Conservation (phyloP, 257 asterid species). For the Penstemon barbatus region DNA sequence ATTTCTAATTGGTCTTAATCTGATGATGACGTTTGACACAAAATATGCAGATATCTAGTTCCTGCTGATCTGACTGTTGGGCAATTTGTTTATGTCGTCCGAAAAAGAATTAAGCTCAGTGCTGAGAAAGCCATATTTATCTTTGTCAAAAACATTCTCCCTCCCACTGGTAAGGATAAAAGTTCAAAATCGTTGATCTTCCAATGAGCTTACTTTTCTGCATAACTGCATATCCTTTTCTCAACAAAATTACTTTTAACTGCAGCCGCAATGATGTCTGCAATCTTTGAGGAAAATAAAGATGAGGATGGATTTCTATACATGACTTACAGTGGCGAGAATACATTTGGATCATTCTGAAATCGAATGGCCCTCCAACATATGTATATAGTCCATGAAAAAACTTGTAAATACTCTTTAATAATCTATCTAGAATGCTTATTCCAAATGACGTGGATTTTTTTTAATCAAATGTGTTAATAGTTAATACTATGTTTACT, state of each 20-base stretch:
- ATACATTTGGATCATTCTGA: constrained; percentile 71
- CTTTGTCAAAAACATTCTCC: constrained; percentile 92
- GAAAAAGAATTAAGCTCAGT: constrained; percentile 95
- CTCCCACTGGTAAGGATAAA: constrained; percentile 78
- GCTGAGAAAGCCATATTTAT: constrained; percentile 98
- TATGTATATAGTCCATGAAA: constrained; percentile 42
- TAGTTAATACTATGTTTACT: constrained; percentile 3
- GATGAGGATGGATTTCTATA: constrained; percentile 79
- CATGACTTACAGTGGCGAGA: constrained; percentile 86
- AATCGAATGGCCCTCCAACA: constrained; percentile 19
- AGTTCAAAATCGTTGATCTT: not conserved
- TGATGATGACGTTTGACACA: constrained; percentile 10
- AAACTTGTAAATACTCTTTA: constrained; percentile 49
- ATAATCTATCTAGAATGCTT: constrained; percentile 34
- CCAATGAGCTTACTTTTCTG: not conserved
- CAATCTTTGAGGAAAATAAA: constrained; percentile 73
- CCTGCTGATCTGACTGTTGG: constrained; percentile 99
- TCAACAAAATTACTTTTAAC: not conserved
- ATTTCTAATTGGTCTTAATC: not conserved
- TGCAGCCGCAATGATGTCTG: constrained; percentile 80
- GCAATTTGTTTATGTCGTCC: constrained; percentile 95
- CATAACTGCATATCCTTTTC: not conserved
- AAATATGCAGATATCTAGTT: constrained; percentile 71
- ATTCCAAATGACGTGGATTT: constrained; percentile 11
- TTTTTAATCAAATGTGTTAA: constrained; percentile 13